These are phyloP conservation scores for Claviceps capensis DNA, from an alignment of 2,329 filamentous ascomycete species.

Conservation along the genomic window DNA sequence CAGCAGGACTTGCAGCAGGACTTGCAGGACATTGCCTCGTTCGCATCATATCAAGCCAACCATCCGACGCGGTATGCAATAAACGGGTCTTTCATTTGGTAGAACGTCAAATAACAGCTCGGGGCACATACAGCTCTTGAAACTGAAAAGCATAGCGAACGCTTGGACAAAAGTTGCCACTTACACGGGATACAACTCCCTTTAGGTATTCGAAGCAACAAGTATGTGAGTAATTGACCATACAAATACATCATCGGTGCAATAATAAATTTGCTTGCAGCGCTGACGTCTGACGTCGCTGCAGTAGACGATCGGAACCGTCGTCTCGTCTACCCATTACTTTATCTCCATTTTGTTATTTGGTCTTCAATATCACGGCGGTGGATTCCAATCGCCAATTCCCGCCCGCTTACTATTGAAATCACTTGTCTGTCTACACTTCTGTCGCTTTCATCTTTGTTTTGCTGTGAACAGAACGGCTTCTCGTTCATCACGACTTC, in stretches of 20 bases:
- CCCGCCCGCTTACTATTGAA: not conserved
- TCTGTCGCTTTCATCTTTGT: not conserved
- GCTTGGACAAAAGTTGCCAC: not conserved
- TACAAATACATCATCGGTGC: not conserved
- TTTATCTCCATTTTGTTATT: not conserved
- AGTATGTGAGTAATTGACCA: not conserved
- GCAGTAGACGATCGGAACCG: not conserved
- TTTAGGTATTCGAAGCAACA: not conserved
- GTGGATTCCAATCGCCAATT: not conserved
- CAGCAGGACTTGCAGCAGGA: not conserved
- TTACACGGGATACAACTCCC: not conserved
- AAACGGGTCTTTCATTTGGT: constrained; percentile 2
- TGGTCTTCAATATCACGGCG: not conserved
- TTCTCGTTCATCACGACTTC: not conserved
- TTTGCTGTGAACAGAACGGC: not conserved
- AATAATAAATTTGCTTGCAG: not conserved
- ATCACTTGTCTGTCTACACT: not conserved
- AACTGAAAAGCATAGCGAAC: not conserved
- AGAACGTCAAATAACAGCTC: not conserved
- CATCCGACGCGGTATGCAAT: constrained; percentile 11
- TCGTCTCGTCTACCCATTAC: not conserved
- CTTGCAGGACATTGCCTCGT: not conserved
- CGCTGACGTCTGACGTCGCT: not conserved
- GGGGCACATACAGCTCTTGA: not conserved
- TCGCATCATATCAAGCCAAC: constrained; percentile 1